Percentiles rank a stretch among this genome's conserved stretches.
phyloP scores from a whole-genome alignment of 1,284 basidiomycete species.

The Ceratobasidium theobromae region DNA sequence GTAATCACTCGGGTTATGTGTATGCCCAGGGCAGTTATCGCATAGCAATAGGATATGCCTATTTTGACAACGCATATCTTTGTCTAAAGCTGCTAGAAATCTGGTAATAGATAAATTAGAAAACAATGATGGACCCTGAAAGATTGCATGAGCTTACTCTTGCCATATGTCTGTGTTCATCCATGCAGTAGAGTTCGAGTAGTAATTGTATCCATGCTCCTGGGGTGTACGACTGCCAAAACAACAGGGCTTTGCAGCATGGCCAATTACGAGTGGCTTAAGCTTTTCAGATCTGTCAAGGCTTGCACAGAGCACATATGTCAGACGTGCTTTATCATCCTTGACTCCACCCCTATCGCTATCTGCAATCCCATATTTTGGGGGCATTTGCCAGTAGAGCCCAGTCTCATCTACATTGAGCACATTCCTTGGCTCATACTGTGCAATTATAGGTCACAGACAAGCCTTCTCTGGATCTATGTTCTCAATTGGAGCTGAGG shows the following conservation, averaged over 20 bases:
- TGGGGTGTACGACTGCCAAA: background rate
- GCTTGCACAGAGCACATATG: background rate
- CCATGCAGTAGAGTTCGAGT: background rate
- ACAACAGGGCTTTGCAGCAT: background rate
- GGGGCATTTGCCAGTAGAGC: conserved; percentile 40
- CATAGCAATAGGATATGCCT: conserved; percentile 19
- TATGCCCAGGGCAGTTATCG: conserved; percentile 23
- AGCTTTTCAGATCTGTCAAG: background rate
- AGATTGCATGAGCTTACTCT: conserved; percentile 18
- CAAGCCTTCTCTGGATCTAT: too few species aligned
- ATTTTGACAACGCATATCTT: background rate
- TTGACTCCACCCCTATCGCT: conserved; percentile 43
- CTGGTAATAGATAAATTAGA: background rate
- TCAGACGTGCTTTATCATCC: conserved; percentile 38
- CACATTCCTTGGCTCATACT: too few species aligned
- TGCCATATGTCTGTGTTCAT: conserved; percentile 11
- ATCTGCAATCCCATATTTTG: conserved; percentile 42
- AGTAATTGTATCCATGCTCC: background rate
- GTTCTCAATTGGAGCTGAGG: too few species aligned
- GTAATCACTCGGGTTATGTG: background rate
- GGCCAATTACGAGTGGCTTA: conserved; percentile 1
- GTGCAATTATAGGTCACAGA: too few species aligned
- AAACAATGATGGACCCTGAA: background rate
- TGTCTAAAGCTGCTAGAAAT: background rate
- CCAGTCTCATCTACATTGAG: conserved; percentile 47